A percentile compares a stretch with the other conserved stretches of the same genome.
Conservation (phyloP, 2,329 filamentous ascomycete genomes). For the Endoconidiophora laricicola region DNA sequence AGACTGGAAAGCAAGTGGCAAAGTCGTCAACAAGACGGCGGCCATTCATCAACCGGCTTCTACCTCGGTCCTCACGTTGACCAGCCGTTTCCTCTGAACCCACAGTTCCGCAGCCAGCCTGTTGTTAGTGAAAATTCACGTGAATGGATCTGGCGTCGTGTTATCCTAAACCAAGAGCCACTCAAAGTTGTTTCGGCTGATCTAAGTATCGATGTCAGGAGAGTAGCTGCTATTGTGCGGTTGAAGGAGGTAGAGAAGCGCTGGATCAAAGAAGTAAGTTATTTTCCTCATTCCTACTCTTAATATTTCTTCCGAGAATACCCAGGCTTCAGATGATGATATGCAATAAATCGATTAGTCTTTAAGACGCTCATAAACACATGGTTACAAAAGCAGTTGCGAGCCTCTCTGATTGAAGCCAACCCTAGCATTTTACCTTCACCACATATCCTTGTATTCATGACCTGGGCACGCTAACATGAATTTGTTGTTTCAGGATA, state of each 20-base stretch:
- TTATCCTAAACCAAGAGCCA: constrained; percentile 48
- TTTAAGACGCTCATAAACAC: constrained; percentile 65
- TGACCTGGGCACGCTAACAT: constrained; percentile 16
- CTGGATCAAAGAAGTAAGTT: constrained; percentile 57
- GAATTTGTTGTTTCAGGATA: constrained; percentile 37
- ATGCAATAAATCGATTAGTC: constrained; percentile 86
- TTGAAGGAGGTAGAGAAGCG: constrained; percentile 74
- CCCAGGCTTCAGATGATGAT: constrained; percentile 32
- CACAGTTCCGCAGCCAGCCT: constrained; percentile 48
- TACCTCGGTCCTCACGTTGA: constrained; percentile 25
- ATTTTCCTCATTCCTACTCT: not conserved
- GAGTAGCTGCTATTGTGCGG: constrained; percentile 71
- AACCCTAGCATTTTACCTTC: constrained; percentile 4
- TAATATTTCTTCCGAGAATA: constrained; percentile 3
- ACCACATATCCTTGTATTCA: constrained; percentile 2
- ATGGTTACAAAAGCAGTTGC: constrained; percentile 75
- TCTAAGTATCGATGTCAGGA: constrained; percentile 62
- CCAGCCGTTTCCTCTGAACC: constrained; percentile 60
- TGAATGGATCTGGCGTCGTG: constrained; percentile 55
- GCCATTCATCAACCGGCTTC: constrained; percentile 16
- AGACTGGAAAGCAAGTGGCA: constrained; percentile 13
- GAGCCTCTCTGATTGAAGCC: constrained; percentile 49
- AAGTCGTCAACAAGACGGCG: constrained; percentile 12
- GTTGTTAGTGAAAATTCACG: constrained; percentile 60
- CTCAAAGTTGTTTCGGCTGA: constrained; percentile 64